These are phyloP conservation scores for Crithidia brevicula DNA, from an alignment of 208 protist species.

Conservation along the genomic window DNA sequence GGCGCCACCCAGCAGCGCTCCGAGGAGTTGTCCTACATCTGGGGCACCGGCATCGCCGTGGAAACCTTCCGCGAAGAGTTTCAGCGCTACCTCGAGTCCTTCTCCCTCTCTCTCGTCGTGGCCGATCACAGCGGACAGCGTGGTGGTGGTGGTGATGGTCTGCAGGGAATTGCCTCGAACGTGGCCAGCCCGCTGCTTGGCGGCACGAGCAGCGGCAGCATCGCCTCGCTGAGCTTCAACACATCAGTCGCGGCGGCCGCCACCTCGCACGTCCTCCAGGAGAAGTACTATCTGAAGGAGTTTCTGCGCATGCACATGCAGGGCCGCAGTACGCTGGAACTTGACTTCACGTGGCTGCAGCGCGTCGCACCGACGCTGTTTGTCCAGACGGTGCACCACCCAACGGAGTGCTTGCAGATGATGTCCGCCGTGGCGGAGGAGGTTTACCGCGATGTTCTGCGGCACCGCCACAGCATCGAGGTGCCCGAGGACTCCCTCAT, in stretches of 20 bases:
- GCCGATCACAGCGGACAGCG: conserved; percentile 9
- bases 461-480: conserved; percentile 41
- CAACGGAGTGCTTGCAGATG: conserved; percentile 90
- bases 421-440: conserved; percentile 84
- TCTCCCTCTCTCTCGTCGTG: conserved; percentile 33
- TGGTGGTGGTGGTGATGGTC: background rate
- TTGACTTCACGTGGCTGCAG: conserved; percentile 77
- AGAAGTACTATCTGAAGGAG: conserved; percentile 75
- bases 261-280: conserved; percentile 9
- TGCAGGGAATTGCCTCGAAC: background rate
- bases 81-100: conserved; percentile 81
- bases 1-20: conserved; percentile 36
- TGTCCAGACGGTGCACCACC: conserved; percentile 68
- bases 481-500: conserved; percentile 72
- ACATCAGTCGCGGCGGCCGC: conserved; percentile 7
- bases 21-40: conserved; percentile 89
- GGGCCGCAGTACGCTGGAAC: conserved; percentile 64
- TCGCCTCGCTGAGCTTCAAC: conserved; percentile 4
- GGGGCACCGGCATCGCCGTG: conserved; percentile 89
- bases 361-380: conserved; percentile 54
- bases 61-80: conserved; percentile 84
- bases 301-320: conserved; percentile 78
- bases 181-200: background rate
- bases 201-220: conserved; percentile 12
- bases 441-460: conserved; percentile 63